These are phyloP conservation scores for Arctium lappa DNA, from an alignment of 129 eudicot genomes.

Conservation along the genomic window DNA sequence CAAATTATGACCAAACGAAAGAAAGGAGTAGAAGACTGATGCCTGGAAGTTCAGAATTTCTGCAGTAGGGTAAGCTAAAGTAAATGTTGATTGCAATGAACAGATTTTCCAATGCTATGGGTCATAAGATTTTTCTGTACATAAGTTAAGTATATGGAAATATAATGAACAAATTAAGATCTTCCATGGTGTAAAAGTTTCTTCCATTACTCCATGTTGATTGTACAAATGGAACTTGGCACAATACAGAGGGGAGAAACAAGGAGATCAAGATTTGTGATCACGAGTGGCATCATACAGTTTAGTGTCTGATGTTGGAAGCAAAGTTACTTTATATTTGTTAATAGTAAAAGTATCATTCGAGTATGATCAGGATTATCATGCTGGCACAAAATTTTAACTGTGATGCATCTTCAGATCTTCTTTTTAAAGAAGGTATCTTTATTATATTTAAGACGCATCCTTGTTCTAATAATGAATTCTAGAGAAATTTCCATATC, in stretches of 20 bases:
- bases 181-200: neutral
- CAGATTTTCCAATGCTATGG: too few species aligned
- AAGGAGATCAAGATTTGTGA: neutral
- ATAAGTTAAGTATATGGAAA: neutral
- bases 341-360: neutral
- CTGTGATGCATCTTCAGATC: neutral
- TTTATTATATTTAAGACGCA: neutral
- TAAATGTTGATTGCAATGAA: too few species aligned
- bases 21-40: too few species aligned
- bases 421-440: neutral
- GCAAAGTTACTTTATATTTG: neutral
- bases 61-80: too few species aligned
- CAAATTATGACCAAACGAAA: neutral
- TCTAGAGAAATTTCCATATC: neutral
- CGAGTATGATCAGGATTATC: neutral
- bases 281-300: neutral
- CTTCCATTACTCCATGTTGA: neutral
- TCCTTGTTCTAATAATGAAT: neutral
- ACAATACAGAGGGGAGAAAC: neutral
- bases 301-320: neutral
- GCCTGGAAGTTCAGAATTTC: too few species aligned
- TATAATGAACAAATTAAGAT: neutral
- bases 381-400: constrained; percentile 1
- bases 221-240: neutral
- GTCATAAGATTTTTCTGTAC: neutral